Evolutionary conservation across 2,329 filamentous ascomycete species (phyloP), one percentile per base, ranked within the genome.

Genomic region (Aspergillus nomiae): DNA sequence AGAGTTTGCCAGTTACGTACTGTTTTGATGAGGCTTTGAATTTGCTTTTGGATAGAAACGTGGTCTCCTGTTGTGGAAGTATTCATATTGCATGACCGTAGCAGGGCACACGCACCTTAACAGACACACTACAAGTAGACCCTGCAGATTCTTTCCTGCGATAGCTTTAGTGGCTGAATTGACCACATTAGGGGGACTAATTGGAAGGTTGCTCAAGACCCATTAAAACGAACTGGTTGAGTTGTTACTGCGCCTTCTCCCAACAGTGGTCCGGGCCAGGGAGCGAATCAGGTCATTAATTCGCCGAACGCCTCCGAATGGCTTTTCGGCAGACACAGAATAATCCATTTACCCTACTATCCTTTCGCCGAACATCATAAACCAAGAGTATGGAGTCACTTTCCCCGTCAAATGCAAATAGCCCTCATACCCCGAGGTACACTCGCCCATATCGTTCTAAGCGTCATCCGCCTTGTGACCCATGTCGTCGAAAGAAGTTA

Each of bases 361-460:
- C 8, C 8, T 9, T 54, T 24, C 30, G n/a, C 50, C 50, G 30
- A 54, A 36, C 14, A 24, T 16, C 19, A 8, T 24, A 36, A 14
- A 24, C 11, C 11, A 3, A n/a, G 51, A 54, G 8, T 5, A 36
- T 54, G 51, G 51, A 54, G 51, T 36, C 32, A 4, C 19, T 24
- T 34, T 8, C 50, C 50, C 19, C 50, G n/a, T 24, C n/a, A 26
- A 11, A 19, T 24, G 14, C n/a, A 19, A 38, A 24, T 26, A 26
- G 14, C 32, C 28, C 28, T 51, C 48, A 32, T 12, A n/a, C 28
- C 28, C 7, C 32, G 12, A 50, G 30, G 1, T 48, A 58, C 30
- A 28, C 55, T 34, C 70, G 70, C 8, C 70, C 70, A 9, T 71
- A 71, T 36, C 68, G 68, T 14, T 71, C 70, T 34, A 71, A 71